Conservation (phyloP, 495 filamentous ascomycete genomes). For the Hypoxylon intermedium region DNA sequence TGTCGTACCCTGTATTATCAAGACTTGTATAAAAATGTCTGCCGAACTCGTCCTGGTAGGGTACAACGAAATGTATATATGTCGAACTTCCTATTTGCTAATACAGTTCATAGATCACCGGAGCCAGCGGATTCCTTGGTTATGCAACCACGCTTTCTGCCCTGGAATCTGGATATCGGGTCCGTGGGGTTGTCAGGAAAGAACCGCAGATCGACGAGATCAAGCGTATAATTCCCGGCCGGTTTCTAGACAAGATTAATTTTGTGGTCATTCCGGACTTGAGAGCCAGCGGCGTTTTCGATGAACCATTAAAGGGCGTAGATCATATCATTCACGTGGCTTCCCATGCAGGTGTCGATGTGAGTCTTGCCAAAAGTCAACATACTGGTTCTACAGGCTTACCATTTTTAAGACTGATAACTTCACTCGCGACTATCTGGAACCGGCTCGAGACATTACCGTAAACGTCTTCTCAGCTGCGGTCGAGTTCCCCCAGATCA, state of each 20-base stretch:
- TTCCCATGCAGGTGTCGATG: slow-evolving; percentile 38
- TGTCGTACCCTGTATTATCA: neutral
- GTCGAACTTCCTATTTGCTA: neutral
- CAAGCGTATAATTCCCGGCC: slow-evolving; percentile 9
- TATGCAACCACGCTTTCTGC: slow-evolving; percentile 19
- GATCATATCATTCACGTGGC: slow-evolving; percentile 55
- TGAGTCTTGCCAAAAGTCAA: neutral
- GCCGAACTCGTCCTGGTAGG: neutral
- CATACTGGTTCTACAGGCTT: neutral
- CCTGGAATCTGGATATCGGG: slow-evolving; percentile 38
- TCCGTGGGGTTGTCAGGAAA: slow-evolving; percentile 41
- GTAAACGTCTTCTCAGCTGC: slow-evolving; percentile 36
- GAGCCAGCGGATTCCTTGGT: slow-evolving; percentile 39
- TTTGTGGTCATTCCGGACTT: slow-evolving; percentile 53
- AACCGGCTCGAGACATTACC: slow-evolving; percentile 35
- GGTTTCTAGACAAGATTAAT: slow-evolving; percentile 22
- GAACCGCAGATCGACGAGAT: slow-evolving; percentile 30
- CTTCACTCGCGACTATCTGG: slow-evolving; percentile 15
- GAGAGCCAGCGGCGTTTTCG: slow-evolving; percentile 45
- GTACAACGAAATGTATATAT: neutral
- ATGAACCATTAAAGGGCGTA: slow-evolving; percentile 51
- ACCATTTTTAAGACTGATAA: neutral
- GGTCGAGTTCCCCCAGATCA: slow-evolving; percentile 10
- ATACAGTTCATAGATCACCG: slow-evolving; percentile 31
- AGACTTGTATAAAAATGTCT: neutral